A percentile compares a stretch with the other conserved stretches of the same genome.
Evolutionary conservation across 2,329 filamentous ascomycete genomes (phyloP).

Genomic region (Xylaria sp.): DNA sequence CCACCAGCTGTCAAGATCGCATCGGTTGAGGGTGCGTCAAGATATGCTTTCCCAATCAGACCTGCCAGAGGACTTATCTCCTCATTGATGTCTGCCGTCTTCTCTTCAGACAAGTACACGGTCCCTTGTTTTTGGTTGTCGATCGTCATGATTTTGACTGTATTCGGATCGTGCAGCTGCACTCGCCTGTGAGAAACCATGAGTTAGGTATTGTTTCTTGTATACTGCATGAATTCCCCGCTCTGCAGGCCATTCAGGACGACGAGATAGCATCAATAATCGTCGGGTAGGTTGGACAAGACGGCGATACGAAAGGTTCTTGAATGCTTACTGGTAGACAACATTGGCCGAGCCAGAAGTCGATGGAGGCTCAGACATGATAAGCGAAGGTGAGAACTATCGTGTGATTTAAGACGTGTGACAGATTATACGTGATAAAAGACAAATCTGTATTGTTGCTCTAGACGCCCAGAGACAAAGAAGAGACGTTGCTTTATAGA

Average conservation of each 20-base stretch:
- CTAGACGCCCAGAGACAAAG: no score
- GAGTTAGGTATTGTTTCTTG: neutral
- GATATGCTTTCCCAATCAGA: slow-evolving; percentile 8
- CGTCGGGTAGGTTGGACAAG: neutral
- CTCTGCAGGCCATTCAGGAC: neutral
- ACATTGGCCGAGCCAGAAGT: neutral
- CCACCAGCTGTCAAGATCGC: slow-evolving; percentile 14
- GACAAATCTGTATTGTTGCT: neutral
- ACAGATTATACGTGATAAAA: neutral
- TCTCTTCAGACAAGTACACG: neutral
- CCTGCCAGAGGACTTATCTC: neutral
- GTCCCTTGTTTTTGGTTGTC: neutral
- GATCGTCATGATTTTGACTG: neutral
- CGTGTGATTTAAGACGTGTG: neutral
- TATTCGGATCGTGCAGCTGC: neutral
- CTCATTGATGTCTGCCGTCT: neutral
- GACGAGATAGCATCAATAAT: neutral
- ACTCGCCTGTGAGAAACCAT: slow-evolving; percentile 1
- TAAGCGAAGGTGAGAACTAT: no score
- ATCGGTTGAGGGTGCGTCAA: neutral
- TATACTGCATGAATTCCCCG: neutral
- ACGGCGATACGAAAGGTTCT: neutral
- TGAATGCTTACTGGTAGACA: slow-evolving; percentile 5
- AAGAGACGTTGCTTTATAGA: no score
- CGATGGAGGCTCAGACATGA: neutral